Conservation (phyloP, 441 rosid genomes). For the Hura crepitans region DNA sequence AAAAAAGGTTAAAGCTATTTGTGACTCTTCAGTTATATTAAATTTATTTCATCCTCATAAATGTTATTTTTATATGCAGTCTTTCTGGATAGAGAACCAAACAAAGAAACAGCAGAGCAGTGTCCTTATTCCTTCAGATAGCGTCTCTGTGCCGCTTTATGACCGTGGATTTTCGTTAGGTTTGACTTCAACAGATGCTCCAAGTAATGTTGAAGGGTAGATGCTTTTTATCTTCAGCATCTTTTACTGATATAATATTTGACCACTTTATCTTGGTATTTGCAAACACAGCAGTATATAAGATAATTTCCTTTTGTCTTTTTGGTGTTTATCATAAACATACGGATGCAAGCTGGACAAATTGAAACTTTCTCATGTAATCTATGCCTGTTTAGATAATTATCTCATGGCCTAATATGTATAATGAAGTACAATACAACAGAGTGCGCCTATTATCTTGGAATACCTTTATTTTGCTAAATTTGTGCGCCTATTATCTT, state of each 20-base stretch:
- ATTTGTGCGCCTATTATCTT: no score
- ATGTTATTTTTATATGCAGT: conserved; percentile 48
- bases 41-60: conserved; percentile 16
- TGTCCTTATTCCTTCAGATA: conserved; percentile 42
- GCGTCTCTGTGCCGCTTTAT: conserved; percentile 70
- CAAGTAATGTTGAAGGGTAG: conserved; percentile 73
- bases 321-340: neutral
- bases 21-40: neutral
- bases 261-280: conserved; percentile 7
- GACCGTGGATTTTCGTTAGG: conserved; percentile 85
- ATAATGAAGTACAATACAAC: neutral
- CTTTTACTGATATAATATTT: neutral
- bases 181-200: conserved; percentile 61
- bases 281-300: neutral
- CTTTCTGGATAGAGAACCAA: conserved; percentile 82
- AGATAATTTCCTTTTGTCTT: neutral
- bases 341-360: neutral
- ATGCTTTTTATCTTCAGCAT: conserved; percentile 6
- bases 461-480: neutral
- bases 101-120: conserved; percentile 38
- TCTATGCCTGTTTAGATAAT: neutral
- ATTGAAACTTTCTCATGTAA: conserved; percentile 1
- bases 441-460: neutral
- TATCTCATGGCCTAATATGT: neutral
- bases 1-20: conserved; percentile 1